Evolutionary conservation across 768 basidiomycete species (phyloP), one percentile per base, ranked within the genome.

Genomic region (Tulasnella sp.): DNA sequence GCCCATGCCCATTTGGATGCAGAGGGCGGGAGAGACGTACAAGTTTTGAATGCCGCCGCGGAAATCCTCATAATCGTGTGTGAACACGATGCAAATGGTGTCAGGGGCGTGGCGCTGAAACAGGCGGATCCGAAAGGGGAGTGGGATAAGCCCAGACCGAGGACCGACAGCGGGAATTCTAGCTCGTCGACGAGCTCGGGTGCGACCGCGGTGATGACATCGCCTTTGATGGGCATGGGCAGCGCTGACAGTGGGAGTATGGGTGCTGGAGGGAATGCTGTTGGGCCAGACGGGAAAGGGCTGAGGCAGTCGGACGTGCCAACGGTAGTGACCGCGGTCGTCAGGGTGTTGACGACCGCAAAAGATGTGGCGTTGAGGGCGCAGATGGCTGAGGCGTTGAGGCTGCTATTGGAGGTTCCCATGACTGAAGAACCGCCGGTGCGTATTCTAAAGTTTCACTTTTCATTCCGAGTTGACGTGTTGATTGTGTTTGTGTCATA

Each of bases 21-120:
- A 5, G 34, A 38, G 34, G 34, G 19, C 25, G 45, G 45, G 5
- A 5, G 25, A 27, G 76, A 77, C 38, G 73, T 72, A 46, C 68
- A 69, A 61, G 82, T 97, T 72, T 80, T 93, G 61, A 81, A 84
- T 61, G 84, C 88, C 15, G 88, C 81, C 0, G 87, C 91, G 25
- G 92, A 94, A 70, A 80, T 97, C 29, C 75, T 98, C 59, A 78
- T 87, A 44, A 78, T 85, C 17, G 72, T 94, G 34, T 76, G 97
- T 50, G 96, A 98, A 68, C 92, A 97, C 67, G 92, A 96, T 69
- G 73, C 92, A 63, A 83, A 81, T 64, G 88, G 88, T 4, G 90
- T 94, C 45, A 78, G 96, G 38, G 77, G 78, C 12, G 88, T 92
- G 71, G 82, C 92, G 24, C 73, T 92, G 65, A 88, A 85, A 70